A percentile compares a stretch with the other conserved stretches of the same genome.
Evolutionary conservation across 179 eudicot species (phyloP).

Genomic region (Patellifolia procumbens): DNA sequence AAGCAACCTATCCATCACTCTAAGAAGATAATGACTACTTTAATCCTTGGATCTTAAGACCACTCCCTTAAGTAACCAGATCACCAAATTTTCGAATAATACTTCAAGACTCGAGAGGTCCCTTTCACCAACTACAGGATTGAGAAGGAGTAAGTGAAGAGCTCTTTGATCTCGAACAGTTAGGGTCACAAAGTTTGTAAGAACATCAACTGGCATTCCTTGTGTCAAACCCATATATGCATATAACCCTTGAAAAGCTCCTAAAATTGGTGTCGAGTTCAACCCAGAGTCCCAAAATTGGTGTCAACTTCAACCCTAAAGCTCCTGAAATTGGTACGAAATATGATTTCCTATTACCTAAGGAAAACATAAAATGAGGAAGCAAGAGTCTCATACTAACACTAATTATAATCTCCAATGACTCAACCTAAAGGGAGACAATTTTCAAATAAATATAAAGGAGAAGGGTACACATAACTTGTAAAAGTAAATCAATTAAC

Average conservation of each 20-base stretch:
- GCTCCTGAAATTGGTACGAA: too few relatives aligned
- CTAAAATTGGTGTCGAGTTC: neutral
- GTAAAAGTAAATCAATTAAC: too few relatives aligned
- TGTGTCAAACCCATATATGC: too few relatives aligned
- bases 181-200: neutral
- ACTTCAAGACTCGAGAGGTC: neutral
- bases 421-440: too few relatives aligned
- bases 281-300: too few relatives aligned
- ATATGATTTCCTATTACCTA: neutral
- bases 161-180: neutral
- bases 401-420: too few relatives aligned
- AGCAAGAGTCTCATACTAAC: neutral
- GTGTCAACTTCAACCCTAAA: neutral
- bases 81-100: neutral
- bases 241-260: neutral
- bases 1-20: neutral
- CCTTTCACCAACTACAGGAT: neutral
- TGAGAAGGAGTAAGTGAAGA: too few relatives aligned
- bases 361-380: neutral
- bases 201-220: too few relatives aligned
- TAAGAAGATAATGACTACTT: too few relatives aligned
- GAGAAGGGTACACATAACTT: too few relatives aligned
- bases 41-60: neutral
- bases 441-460: too few relatives aligned
- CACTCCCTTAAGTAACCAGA: neutral